Base-by-base conservation (phyloP, 768 basidiomycete species). In the Pisolithus microcarpus region DNA sequence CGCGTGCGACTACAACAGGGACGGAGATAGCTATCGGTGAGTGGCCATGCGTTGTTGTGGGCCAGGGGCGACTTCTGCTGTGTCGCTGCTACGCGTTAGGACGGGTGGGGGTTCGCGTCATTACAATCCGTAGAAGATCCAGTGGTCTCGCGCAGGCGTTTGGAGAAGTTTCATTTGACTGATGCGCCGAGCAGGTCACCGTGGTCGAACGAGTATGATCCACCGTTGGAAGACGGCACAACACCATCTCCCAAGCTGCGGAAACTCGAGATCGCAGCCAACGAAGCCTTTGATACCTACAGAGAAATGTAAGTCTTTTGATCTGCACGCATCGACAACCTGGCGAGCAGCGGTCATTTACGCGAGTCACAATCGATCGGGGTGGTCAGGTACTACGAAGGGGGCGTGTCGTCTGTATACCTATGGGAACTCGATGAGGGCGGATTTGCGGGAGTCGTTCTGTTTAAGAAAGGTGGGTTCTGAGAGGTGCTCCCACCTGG, bases 351-450 rank as follows among this genome's bases (percentile, higher is more conserved):
- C n/a, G n/a, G n/a, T 21, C 48, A 4, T 48, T 43, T 53, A 34
- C 31, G 30, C 23, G 46, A 43, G 39, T 34, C 44, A 46, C 28
- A 34, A 23, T 24, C 34, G 38, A 16, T 44, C 26, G 43, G n/a
- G 30, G 46, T 13, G 34, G 43, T 58, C 57, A 89, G 87, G 78
- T 99, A 99, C 74, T 99, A 84, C 67, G 96, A 98, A 69, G 95
- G 95, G n/a, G 96, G 96, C 4, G 85, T 91, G 2, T 96, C 92
- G 24, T 92, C 89, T 21, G 95, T 96, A 15, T 99, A 94, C 69
- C 81, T 99, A 18, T 99, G 96, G 96, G 95, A 98, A 64, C 76
- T 93, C 24, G 95, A 97, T 52, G 94, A 98, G 60, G 91, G 90
- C 15, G 89, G 87, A 46, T 98, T 97, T 67, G 95, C 96, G 8